Evolutionary conservation across 192 early-diverging fungal species (phyloP).

Genomic region (Entomortierella lignicola): DNA sequence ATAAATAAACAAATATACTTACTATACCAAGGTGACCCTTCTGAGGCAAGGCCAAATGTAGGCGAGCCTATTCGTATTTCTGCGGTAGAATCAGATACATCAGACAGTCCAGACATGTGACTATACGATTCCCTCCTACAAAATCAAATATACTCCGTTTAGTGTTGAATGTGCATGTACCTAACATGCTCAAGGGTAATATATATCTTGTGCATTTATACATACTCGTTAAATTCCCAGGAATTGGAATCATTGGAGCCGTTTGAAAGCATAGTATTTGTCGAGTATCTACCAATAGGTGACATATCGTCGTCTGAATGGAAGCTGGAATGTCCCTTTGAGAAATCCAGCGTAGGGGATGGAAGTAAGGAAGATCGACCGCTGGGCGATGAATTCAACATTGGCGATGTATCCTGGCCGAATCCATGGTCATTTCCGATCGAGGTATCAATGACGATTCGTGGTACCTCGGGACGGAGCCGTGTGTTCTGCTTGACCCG

Average conservation of each 20-base stretch:
- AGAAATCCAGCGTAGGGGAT: constrained; percentile 38
- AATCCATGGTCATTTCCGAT: constrained; percentile 25
- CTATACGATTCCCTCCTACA: constrained; percentile 28
- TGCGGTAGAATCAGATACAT: constrained; percentile 17
- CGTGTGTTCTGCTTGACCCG: constrained; percentile 39
- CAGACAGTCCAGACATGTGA: constrained; percentile 17
- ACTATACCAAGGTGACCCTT: constrained; percentile 43
- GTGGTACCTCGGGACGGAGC: constrained; percentile 45
- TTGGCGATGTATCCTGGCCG: constrained; percentile 41
- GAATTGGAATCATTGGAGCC: constrained; percentile 34
- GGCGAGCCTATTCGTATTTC: constrained; percentile 14
- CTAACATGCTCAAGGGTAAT: no score
- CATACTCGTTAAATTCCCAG: constrained; percentile 43
- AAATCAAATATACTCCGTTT: background rate
- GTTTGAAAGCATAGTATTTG: constrained; percentile 40
- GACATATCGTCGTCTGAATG: constrained; percentile 45
- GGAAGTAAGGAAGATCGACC: constrained; percentile 24
- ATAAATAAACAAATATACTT: constrained; percentile 12
- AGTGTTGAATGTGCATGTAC: no score
- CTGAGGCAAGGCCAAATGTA: constrained; percentile 7
- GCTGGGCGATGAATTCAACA: constrained; percentile 37
- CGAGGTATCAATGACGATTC: constrained; percentile 47
- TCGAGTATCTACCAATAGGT: constrained; percentile 15
- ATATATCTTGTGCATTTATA: constrained; percentile 3
- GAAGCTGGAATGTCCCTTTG: constrained; percentile 31